Conservation (phyloP, 768 basidiomycete genomes). For the Podaxis pistillaris region DNA sequence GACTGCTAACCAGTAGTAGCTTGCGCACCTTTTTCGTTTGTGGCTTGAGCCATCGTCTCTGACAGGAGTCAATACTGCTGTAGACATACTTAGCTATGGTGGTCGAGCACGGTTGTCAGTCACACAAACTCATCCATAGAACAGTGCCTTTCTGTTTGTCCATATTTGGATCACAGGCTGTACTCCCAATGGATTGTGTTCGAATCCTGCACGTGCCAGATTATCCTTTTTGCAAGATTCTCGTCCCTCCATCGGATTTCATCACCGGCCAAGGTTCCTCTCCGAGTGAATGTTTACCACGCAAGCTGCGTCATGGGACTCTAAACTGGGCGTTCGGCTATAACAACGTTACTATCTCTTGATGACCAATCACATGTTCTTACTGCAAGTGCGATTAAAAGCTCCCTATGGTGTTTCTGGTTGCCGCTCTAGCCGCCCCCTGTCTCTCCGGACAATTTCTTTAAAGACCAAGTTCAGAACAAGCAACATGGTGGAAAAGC, state of each 20-base stretch:
- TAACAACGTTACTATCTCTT: neutral
- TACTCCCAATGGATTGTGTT: neutral
- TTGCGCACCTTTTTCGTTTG: conserved; percentile 49
- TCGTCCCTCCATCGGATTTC: neutral
- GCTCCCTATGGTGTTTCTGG: neutral
- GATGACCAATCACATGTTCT: conserved; percentile 24
- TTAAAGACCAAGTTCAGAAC: neutral
- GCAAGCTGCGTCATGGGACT: neutral
- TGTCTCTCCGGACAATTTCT: neutral
- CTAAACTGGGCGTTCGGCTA: neutral
- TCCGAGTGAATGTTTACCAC: neutral
- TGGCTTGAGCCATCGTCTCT: conserved; percentile 30
- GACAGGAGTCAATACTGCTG: conserved; percentile 32
- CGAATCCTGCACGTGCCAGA: neutral
- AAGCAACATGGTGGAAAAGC: conserved; percentile 42
- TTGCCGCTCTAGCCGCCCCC: neutral
- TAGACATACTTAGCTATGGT: conserved; percentile 34
- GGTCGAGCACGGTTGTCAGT: conserved; percentile 2
- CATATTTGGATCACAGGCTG: neutral
- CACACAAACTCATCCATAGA: neutral
- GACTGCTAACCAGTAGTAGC: neutral
- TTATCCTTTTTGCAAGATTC: neutral
- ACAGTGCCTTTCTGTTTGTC: conserved; percentile 10
- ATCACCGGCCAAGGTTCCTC: neutral
- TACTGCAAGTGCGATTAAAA: neutral